Conservation (phyloP, 257 asterid genomes). For the Ocimum tenuiflorum region DNA sequence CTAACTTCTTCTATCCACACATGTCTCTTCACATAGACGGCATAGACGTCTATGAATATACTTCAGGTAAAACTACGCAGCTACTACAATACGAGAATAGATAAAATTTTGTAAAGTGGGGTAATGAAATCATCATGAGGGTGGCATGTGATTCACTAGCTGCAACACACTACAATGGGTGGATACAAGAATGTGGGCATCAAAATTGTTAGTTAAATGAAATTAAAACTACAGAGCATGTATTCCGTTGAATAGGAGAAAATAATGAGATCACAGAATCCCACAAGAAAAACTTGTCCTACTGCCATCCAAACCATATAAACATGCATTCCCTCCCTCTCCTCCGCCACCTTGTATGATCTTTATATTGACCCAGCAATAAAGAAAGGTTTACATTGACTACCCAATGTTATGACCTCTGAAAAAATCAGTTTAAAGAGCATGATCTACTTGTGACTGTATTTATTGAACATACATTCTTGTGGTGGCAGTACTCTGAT, state of each 20-base stretch:
- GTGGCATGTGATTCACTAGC: background rate
- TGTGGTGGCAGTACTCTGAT: slow-evolving; percentile 88
- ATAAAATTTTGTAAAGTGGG: background rate
- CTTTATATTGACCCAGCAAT: slow-evolving; percentile 8
- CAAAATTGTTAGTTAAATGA: slow-evolving; percentile 1
- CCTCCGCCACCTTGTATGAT: background rate
- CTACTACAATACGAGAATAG: background rate
- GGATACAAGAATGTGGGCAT: background rate
- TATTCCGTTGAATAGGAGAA: background rate
- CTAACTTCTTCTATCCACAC: background rate
- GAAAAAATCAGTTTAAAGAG: slow-evolving; percentile 9
- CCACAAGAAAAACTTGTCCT: background rate
- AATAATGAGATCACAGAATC: background rate
- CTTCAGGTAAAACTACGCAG: background rate
- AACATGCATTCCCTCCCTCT: background rate
- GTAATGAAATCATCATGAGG: slow-evolving; percentile 1
- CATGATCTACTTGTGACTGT: slow-evolving; percentile 5
- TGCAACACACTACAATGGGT: background rate
- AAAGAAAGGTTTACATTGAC: background rate
- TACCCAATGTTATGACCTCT: background rate
- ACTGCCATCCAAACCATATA: background rate
- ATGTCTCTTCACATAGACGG: background rate
- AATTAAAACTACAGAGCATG: background rate
- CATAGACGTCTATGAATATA: background rate
- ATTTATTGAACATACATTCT: slow-evolving; percentile 56